Percentiles rank a stretch among this genome's conserved stretches.
These are phyloP conservation scores for Lactarius psammicola DNA, from an alignment of 768 basidiomycete genomes.

Conservation along the genomic window DNA sequence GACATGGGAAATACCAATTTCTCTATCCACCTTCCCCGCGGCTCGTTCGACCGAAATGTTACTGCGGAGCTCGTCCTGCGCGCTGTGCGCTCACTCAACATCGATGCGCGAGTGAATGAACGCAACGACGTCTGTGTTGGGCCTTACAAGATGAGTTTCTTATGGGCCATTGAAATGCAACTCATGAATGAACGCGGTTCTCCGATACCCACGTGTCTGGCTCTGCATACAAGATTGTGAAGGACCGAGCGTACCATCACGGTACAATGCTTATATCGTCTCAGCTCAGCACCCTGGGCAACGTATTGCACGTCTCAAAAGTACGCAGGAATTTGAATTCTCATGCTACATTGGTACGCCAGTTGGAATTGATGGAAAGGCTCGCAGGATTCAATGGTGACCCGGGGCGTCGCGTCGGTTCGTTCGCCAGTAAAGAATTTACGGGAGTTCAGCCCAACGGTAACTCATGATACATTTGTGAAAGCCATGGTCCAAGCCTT, in stretches of 20 bases:
- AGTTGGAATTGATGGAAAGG: background rate
- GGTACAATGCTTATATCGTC: slow-evolving; percentile 98
- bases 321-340: slow-evolving; percentile 40
- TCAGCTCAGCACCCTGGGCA: slow-evolving; percentile 64
- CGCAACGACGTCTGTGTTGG: slow-evolving; percentile 90
- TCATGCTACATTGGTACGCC: background rate
- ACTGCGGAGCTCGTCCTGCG: slow-evolving; percentile 77
- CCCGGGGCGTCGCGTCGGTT: slow-evolving; percentile 86
- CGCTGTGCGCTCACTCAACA: slow-evolving; percentile 72
- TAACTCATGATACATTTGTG: slow-evolving; percentile 71
- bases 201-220: slow-evolving; percentile 74
- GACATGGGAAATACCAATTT: slow-evolving; percentile 98
- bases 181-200: slow-evolving; percentile 22
- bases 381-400: slow-evolving; percentile 69
- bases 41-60: slow-evolving; percentile 71
- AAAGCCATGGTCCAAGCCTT: slow-evolving; percentile 70
- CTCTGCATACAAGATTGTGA: slow-evolving; percentile 95
- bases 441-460: slow-evolving; percentile 45
- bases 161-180: slow-evolving; percentile 18
- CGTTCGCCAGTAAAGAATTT: slow-evolving; percentile 92
- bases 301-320: slow-evolving; percentile 64
- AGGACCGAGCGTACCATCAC: slow-evolving; percentile 91
- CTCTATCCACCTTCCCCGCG: slow-evolving; percentile 85
- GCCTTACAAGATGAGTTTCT: slow-evolving; percentile 77
- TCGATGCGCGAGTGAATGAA: slow-evolving; percentile 80